A percentile compares a stretch with the other conserved stretches of the same genome.
These are phyloP conservation scores for Xanthoconium stramineum DNA, from an alignment of 768 basidiomycete species.

Conservation along the genomic window DNA sequence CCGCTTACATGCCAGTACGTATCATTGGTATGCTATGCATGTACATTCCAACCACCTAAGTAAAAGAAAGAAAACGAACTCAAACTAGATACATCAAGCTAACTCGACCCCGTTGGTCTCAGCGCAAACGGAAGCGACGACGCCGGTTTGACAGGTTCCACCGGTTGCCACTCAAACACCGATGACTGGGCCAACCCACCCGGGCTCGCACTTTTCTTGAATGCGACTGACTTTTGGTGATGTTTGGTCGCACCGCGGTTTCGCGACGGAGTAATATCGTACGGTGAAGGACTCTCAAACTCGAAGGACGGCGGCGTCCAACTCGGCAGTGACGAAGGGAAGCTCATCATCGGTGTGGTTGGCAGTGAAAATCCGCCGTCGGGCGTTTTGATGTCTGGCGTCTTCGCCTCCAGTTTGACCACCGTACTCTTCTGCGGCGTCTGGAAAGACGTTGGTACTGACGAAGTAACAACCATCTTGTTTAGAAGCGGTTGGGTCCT, in stretches of 20 bases:
- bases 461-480: conserved; percentile 37
- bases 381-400: conserved; percentile 3
- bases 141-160: conserved; percentile 22
- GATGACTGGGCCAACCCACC: neutral
- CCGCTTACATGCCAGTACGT: too few relatives aligned
- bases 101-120: conserved; percentile 17
- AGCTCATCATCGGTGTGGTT: conserved; percentile 18
- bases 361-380: conserved; percentile 11
- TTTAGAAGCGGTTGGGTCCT: conserved; percentile 69
- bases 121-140: conserved; percentile 26
- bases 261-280: conserved; percentile 23
- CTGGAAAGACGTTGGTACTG: conserved; percentile 24
- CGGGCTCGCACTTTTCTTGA: conserved; percentile 27
- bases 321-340: conserved; percentile 19
- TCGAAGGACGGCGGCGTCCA: conserved; percentile 25
- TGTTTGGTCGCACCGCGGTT: conserved; percentile 27
- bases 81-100: neutral
- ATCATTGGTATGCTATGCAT: too few relatives aligned
- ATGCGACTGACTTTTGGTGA: conserved; percentile 33
- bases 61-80: too few relatives aligned
- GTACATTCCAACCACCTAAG: too few relatives aligned
- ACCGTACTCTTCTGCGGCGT: conserved; percentile 27
- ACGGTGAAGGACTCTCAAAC: conserved; percentile 9
- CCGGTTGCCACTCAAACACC: conserved; percentile 23
- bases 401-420: conserved; percentile 1